Base-by-base conservation (phyloP, 2,329 filamentous ascomycete genomes). In the Bretziella fagacearum region DNA sequence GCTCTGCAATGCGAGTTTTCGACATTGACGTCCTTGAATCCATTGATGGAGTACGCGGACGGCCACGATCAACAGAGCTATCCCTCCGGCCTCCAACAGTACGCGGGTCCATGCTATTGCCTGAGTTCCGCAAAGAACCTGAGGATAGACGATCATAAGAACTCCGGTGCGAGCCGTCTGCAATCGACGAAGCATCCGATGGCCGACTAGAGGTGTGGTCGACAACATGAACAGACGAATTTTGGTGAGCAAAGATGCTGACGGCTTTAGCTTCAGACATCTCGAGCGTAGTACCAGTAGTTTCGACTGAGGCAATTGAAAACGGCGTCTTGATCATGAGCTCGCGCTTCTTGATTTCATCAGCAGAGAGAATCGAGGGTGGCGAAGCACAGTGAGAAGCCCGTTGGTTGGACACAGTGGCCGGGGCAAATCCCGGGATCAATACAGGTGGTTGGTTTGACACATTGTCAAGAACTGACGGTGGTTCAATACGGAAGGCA, bases 181-280 rank as follows among this genome's bases (percentile, higher is more conserved):
- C 33, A 3, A 58, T 54, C 37, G 66, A 64, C 17, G 66, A 64
- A 39, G 59, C 61, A 48, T 70, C 68, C 0, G 67, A 69, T 20
- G 66, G 67, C 55, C 65, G 70, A 35, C 62, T 64, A 7, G 68
- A 68, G 2, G 44, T 35, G 55, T 77, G 70, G 53, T 77, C 63
- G 25, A 79, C 70, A 59, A 79, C 67, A 35, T 78, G 58, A 8
- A 80, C 61, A 3, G 76, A 80, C 41, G 69, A 76, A 53, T 79
- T 79, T 54, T 79, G 74, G 52, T 80, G 76, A 17, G 71, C 68
- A 53, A 71, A 77, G 54, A 80, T 74, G 51, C 67, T 74, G 47
- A 80, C 67, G 32, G 72, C 73, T 56, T 71, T 61, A 27, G 76
- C 76, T 60, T 80, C 74, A 1, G 74, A 75, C 33, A 80, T 69